These are phyloP conservation scores for Brettanomyces nanus DNA, from an alignment of 805 yeast species.

Conservation along the genomic window DNA sequence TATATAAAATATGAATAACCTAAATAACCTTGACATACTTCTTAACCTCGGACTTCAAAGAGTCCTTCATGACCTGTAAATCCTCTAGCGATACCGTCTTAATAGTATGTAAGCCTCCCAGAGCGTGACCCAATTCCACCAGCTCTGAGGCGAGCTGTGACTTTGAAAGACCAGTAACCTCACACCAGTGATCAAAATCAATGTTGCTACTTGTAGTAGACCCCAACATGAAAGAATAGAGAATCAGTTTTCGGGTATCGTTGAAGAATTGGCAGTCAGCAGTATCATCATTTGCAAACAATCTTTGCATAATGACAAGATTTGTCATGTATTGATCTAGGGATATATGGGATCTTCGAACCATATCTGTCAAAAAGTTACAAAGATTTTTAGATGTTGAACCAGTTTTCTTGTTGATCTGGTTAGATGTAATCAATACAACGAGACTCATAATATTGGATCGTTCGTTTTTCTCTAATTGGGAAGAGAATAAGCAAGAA, in stretches of 20 bases:
- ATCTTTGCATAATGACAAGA: constrained; percentile 8
- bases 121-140: constrained; percentile 1
- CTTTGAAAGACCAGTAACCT: constrained; percentile 12
- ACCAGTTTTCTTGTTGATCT: neutral
- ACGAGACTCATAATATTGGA: neutral
- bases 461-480: constrained; percentile 1
- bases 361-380: constrained; percentile 3
- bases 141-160: constrained; percentile 5
- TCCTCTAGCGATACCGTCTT: constrained; percentile 6
- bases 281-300: neutral
- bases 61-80: constrained; percentile 7
- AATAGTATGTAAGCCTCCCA: neutral
- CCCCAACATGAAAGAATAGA: constrained; percentile 10
- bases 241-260: constrained; percentile 7
- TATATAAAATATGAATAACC: neutral
- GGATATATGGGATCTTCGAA: constrained; percentile 3
- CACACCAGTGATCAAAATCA: constrained; percentile 9
- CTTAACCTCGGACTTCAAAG: constrained; percentile 11
- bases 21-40: constrained; percentile 15
- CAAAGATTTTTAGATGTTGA: neutral
- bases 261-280: neutral
- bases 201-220: constrained; percentile 2
- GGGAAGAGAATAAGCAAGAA: neutral
- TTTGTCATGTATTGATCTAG: constrained; percentile 5
- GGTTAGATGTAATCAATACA: neutral